These are phyloP conservation scores for Elaeis guineensis DNA, from an alignment of 176 grass and related monocot species.

Conservation along the genomic window DNA sequence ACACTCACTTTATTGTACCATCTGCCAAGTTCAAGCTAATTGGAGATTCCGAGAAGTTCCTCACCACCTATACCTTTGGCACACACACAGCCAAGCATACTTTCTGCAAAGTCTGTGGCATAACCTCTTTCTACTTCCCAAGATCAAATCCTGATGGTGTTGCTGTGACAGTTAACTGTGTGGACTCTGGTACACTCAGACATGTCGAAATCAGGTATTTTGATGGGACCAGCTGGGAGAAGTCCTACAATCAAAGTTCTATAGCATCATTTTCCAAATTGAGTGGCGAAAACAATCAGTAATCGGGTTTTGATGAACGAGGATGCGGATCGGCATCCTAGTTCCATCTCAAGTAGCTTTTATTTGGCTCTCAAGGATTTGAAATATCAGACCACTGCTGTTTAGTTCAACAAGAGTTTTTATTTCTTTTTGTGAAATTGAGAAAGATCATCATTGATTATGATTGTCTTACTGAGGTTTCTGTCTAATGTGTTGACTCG, in stretches of 20 bases:
- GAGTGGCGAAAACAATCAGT: not conserved
- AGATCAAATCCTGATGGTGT: slow-evolving; percentile 69
- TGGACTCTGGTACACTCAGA: slow-evolving; percentile 56
- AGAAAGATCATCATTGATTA: too few relatives aligned
- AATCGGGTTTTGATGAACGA: too few relatives aligned
- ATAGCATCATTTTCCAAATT: slow-evolving; percentile 41
- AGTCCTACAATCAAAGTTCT: slow-evolving; percentile 21
- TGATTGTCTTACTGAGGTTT: too few relatives aligned
- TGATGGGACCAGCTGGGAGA: slow-evolving; percentile 69
- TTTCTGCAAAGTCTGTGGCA: slow-evolving; percentile 76
- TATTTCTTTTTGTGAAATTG: too few relatives aligned
- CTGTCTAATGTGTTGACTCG: too few relatives aligned
- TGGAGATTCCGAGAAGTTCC: slow-evolving; percentile 28
- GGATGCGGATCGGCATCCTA: too few relatives aligned
- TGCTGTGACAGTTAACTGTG: slow-evolving; percentile 51
- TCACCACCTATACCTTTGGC: slow-evolving; percentile 81
- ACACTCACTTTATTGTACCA: slow-evolving; percentile 58
- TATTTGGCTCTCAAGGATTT: too few relatives aligned
- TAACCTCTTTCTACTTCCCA: slow-evolving; percentile 80
- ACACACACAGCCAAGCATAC: slow-evolving; percentile 73
- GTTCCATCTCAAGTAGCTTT: too few relatives aligned
- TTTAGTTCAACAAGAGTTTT: too few relatives aligned
- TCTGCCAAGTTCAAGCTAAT: slow-evolving; percentile 44
- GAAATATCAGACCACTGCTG: too few relatives aligned
- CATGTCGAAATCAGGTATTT: slow-evolving; percentile 45